Evolutionary conservation across 805 yeast species (phyloP), one percentile per base, ranked within the genome.

Genomic region (Millerozyma miso): DNA sequence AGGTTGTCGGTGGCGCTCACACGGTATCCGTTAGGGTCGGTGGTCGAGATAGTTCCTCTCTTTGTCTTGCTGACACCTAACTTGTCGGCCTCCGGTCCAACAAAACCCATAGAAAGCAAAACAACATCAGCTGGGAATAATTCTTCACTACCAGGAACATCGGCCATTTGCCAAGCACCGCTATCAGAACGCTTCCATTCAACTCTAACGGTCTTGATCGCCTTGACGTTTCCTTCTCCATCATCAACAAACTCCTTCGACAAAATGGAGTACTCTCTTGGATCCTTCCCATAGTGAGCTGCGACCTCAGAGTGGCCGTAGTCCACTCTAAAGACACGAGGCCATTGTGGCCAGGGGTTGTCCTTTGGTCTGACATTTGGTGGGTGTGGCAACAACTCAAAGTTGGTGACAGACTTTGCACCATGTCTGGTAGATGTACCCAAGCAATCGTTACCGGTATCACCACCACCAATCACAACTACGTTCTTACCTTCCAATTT

Each of bases 271-370:
- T 89, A 91, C 64, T 93, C 97, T 72, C 99, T 85, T 44, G 98
- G 98, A 66, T 91, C 99, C 67, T 84, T 85, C 51, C 98, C 98
- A 63, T 90, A 91, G 66, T 90, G 97, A 39, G 87, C 86, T 46
- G 85, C 79, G 45, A 93, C 98, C 68, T 91, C 99, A 50, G 90
- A 77, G 69, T 91, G 99, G 54, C 99, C 99, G 62, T 91, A 91
- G 71, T 91, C 99, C 46, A 91, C 95, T 60, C 98, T 81, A 85
- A 93, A 91, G 58, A 93, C 80, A 63, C 97, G 79, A 54, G 99
- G 98, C 98, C 98, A 91, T 72, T 91, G 99, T 35, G 99, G 99
- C 99, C 99, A 91, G 67, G 99, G 98, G 69, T 91, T 91, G 69
- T 93, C 97, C 69, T 81, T 86, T 37, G 90, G 85, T 65, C 97